Percentiles rank a stretch among this genome's conserved stretches.
phyloP scores from a whole-genome alignment of 2,329 filamentous ascomycete species.

The Nemania serpens region DNA sequence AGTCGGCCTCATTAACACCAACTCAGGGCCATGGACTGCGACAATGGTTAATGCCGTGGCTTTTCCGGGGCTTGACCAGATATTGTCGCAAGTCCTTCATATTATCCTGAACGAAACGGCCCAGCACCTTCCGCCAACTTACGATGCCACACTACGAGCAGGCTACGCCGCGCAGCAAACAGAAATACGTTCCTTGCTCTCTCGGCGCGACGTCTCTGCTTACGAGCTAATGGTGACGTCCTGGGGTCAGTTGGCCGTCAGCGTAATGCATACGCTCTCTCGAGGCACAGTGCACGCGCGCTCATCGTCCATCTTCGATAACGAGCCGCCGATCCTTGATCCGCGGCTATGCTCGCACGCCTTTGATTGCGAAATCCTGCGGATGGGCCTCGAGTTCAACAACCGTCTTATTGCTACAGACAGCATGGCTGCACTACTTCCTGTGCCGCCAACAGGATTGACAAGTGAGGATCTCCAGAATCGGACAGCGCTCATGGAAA shows the following conservation, averaged over 20 bases:
- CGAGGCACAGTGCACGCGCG: conserved; percentile 49
- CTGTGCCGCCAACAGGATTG: conserved; percentile 32
- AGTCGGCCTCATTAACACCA: conserved; percentile 15
- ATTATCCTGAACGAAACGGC: conserved; percentile 18
- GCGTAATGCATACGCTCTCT: conserved; percentile 48
- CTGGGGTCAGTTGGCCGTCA: conserved; percentile 41
- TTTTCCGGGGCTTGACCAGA: conserved; percentile 34
- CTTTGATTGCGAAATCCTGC: conserved; percentile 44
- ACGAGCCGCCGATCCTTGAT: conserved; percentile 47
- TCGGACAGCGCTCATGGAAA: conserved; percentile 33
- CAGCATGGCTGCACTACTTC: conserved; percentile 34
- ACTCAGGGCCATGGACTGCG: conserved; percentile 36
- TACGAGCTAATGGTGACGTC: conserved; percentile 42
- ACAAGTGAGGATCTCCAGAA: conserved; percentile 30
- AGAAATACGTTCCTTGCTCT: conserved; percentile 32
- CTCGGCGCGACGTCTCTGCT: conserved; percentile 31
- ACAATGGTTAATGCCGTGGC: conserved; percentile 40
- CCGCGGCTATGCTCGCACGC: conserved; percentile 51
- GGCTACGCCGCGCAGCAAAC: conserved; percentile 35
- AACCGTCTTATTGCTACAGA: conserved; percentile 35
- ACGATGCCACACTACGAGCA: conserved; percentile 33
- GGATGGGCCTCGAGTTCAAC: conserved; percentile 35
- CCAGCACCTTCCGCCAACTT: conserved; percentile 31
- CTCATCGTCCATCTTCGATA: conserved; percentile 43
- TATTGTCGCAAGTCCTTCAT: conserved; percentile 26